phyloP scores from a whole-genome alignment of 192 early-diverging fungal genomes.

The Umbelopsis sp. region DNA sequence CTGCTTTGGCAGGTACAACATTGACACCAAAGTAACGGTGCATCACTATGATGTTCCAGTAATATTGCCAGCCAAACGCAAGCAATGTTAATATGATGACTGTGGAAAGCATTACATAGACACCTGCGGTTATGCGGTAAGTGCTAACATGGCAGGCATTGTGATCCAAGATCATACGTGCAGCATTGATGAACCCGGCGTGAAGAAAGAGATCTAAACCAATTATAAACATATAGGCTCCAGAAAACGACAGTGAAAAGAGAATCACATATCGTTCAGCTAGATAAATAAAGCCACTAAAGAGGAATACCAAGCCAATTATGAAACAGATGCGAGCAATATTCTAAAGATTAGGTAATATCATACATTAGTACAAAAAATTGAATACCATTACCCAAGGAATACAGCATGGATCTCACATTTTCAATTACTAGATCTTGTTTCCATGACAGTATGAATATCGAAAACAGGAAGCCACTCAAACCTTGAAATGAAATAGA shows the following conservation, averaged over 20 bases:
- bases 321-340: conserved; percentile 14
- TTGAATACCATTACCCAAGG: background rate
- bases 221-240: conserved; percentile 44
- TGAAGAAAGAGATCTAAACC: conserved; percentile 50
- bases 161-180: conserved; percentile 2
- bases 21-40: conserved; percentile 4
- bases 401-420: background rate
- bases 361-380: background rate
- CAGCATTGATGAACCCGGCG: conserved; percentile 40
- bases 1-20: conserved; percentile 4
- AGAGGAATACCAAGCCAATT: conserved; percentile 1
- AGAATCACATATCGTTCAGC: conserved; percentile 46
- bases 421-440: conserved; percentile 6
- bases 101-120: conserved; percentile 2
- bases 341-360: background rate
- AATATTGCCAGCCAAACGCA: conserved; percentile 8
- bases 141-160: background rate
- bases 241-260: conserved; percentile 40
- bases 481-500: background rate
- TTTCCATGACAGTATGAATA: conserved; percentile 9
- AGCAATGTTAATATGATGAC: background rate
- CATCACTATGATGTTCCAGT: conserved; percentile 9
- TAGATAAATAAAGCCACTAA: background rate
- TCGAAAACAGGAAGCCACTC: background rate
- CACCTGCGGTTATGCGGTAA: background rate